Evolutionary conservation across 2,329 filamentous ascomycete species (phyloP), one percentile per base, ranked within the genome.

Genomic region (Xylariales sp.): DNA sequence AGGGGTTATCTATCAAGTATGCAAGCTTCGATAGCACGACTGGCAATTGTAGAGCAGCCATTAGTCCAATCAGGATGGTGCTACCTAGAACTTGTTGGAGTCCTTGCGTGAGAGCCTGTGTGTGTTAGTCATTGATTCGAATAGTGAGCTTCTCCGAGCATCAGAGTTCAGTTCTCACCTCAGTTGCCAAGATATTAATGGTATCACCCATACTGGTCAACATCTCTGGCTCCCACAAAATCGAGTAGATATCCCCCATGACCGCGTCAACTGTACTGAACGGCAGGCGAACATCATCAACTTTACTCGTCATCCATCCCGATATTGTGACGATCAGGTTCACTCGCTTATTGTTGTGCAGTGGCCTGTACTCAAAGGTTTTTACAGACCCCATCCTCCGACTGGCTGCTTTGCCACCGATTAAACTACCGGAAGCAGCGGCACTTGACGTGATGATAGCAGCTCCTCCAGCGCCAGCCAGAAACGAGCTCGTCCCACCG

Each of bases 221-320:
- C 90, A 98, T 95, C 59, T 98, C 93, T 3, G 93, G 94, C 63
- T 98, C 93, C 90, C 93, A 98, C 44, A 94, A 72, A 9, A 98
- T 84, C 1, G 91, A 96, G 66, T 98, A 98, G 12, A 98, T 82
- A 59, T 98, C 93, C 10, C 93, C 93, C 93, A 98, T 98, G 48
- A 97, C 80, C 1, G 94, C 88, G 61, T 98, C 90, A 5, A 98
- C 85, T 0, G 94, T 98, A 68, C 89, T 96, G 64, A 86, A 98
- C 6, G 93, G 93, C 56, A 98, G 67, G 46, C 93, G 86, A 37
- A 98, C 90, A 61, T 98, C 93, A 65, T 98, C 93, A 40, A 95
- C 83, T 59, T 95, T 97, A 55, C 94, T 93, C 29, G 88, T 96
- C 86, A 98, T 94, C 93, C 93, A 98, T 3, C 93, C 93, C 0